Evolutionary conservation across 257 asterid species (phyloP), one percentile per base, ranked within the genome.

Genomic region (Nicotiana tomentosiformis): DNA sequence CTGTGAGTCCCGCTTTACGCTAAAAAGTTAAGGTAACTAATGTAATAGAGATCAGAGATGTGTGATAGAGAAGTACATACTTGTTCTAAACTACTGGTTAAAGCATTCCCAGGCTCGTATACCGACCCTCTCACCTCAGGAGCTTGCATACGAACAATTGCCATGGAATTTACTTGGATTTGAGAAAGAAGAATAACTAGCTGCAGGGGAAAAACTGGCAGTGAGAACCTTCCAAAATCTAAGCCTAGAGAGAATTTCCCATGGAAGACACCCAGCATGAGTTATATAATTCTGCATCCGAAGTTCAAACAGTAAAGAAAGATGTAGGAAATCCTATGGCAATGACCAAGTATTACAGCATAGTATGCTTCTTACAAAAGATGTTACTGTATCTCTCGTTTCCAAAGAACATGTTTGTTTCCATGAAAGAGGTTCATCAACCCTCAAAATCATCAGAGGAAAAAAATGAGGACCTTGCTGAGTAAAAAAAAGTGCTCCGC

Each of bases 101-200:
- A 88, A 78, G 87, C 90, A 86, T 82, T 77, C 65, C 55, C 83
- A 78, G 29, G 67, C 56, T 83, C 85, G 29, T 84, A 83, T 79
- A 77, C 57, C 66, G 84, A 68, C 80, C 88, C 92, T 76, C 86
- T 86, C 60, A 82, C 87, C 88, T 93, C 92, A 66, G 91, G 86
- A 82, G 85, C 84, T 85, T 88, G 91, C 91, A 96, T 84, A 57
- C 92, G 88, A 77, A 88, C 93, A 90, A 96, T 80, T 84, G 97
- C 98, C 97, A 96, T 94, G 66, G 99, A 93, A 82, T 96, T 96
- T 86, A 93, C 89, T 88, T 97, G 89, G 84, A 96, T 89, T 91
- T 91, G 94, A 64, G 97, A 89, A 62, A 93, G 89, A 23, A 72
- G 46, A 61, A 12, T 10, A 72, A 46, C 30, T 29, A 29, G 30